Percentiles rank a stretch among this genome's conserved stretches.
phyloP scores from a whole-genome alignment of 1,139 yeast species.

The Pichia norvegensis region DNA sequence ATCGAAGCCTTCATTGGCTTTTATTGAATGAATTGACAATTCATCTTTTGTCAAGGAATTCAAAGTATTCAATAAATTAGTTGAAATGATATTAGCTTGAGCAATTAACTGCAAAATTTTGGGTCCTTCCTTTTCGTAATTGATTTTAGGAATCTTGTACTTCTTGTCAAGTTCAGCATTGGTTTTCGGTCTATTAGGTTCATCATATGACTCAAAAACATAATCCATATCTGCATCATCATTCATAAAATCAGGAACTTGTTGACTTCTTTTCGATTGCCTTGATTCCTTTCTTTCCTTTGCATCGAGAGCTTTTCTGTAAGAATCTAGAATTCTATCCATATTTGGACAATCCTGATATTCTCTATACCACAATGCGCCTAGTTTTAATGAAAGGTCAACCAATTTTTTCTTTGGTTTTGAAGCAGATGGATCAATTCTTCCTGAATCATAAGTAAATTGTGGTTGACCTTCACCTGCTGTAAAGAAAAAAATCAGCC shows the following conservation, averaged over 20 bases:
- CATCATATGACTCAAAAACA: slow-evolving; percentile 21
- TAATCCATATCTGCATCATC: slow-evolving; percentile 39
- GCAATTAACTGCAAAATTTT: slow-evolving; percentile 63
- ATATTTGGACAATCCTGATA: slow-evolving; percentile 45
- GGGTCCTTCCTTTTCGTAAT: slow-evolving; percentile 66
- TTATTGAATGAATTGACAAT: slow-evolving; percentile 55
- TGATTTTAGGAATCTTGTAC: slow-evolving; percentile 59
- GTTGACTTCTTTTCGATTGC: not conserved
- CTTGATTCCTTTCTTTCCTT: not conserved
- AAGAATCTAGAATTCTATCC: slow-evolving; percentile 10
- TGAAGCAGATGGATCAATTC: slow-evolving; percentile 5
- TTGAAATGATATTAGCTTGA: slow-evolving; percentile 67
- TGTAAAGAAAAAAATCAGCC: slow-evolving; percentile 42
- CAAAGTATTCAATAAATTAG: slow-evolving; percentile 61
- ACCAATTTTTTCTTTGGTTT: slow-evolving; percentile 28
- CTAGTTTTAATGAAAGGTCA: slow-evolving; percentile 34
- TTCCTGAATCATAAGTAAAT: not conserved
- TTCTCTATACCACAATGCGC: slow-evolving; percentile 59
- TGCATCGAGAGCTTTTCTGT: not conserved
- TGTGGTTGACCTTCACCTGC: not conserved
- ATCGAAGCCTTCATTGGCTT: slow-evolving; percentile 55
- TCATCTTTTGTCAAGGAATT: slow-evolving; percentile 43
- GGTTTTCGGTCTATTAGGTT: slow-evolving; percentile 16
- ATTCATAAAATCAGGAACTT: slow-evolving; percentile 37
- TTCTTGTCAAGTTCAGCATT: slow-evolving; percentile 44